Base-by-base conservation (phyloP, 2,329 filamentous ascomycete species). In the Ambrosiella xylebori region DNA sequence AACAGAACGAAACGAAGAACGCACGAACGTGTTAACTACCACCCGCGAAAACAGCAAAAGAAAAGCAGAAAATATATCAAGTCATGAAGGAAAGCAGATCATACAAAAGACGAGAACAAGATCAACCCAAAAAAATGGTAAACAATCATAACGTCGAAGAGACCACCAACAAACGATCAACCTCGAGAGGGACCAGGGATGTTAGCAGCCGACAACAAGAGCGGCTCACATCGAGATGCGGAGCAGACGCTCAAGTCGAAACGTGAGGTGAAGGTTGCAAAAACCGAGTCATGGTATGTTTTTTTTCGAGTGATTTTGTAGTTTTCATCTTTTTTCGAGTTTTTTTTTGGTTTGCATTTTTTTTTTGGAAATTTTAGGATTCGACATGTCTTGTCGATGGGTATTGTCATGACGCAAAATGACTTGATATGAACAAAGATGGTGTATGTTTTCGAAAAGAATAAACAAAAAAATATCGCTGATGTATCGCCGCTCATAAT, bases 271-370 rank as follows among this genome's bases (percentile, higher is more conserved):
- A 52, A 52, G 36, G 37, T 8, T 44, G 19, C 8, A 11, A 27
- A 55, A 44, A 37, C 17, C 38, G 38, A 55, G 40, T 44, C 52
- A 54, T 44, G 53, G 38, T n/a, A 55, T 36, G 53, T 49, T 49
- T 57, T 49, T 57, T 57, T 57, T 57, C 38, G 41, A 57, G 44
- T 50, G 45, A 57, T 51, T 57, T 57, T 50, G 27, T 38, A 35
- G 8, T 57, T 57, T 57, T 57, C 45, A 51, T 57, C 45, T 54
- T 57, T 59, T 57, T 59, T 56, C 54, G 49, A 15, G 17, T 13
- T 50, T 49, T 8, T 13, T n/a, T 9, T 47, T 54, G 45, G 37
- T 13, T 40, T 9, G 15, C 52, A 55, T 54, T 56, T 56, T 59
- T 36, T 59, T 59, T 5, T 27, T 5, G 27, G 17, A 38, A n/a